Evolutionary conservation across 2,329 filamentous ascomycete species (phyloP).

Genomic region (Cryphonectria radicalis): DNA sequence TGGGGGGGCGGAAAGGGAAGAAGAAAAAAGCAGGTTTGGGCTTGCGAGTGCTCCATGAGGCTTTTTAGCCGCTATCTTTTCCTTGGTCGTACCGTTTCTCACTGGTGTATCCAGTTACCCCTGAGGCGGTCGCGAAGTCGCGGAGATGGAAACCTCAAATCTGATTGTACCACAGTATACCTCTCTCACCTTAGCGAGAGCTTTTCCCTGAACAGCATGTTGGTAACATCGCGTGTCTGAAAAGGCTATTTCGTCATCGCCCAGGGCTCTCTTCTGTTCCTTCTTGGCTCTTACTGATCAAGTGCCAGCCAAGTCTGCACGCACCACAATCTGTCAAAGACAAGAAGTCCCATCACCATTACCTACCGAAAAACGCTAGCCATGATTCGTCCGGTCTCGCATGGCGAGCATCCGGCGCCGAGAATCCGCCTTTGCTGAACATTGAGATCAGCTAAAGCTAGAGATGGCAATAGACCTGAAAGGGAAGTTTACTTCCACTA

Average conservation of each 20-base stretch:
- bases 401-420: conserved; percentile 3
- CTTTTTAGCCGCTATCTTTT: background rate
- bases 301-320: conserved; percentile 1
- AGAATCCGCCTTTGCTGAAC: conserved; percentile 7
- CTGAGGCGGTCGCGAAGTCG: background rate
- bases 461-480: background rate
- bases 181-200: background rate
- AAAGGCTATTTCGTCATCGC: background rate
- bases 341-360: background rate
- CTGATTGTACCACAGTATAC: background rate
- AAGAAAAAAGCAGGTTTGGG: background rate
- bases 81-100: background rate
- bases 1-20: background rate
- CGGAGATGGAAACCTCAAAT: conserved; percentile 2
- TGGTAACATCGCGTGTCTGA: conserved; percentile 4
- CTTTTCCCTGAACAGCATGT: background rate
- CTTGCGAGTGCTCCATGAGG: background rate
- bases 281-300: conserved; percentile 2
- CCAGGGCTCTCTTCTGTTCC: background rate
- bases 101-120: background rate
- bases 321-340: conserved; percentile 6
- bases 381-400: background rate
- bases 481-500: background rate
- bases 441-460: conserved; percentile 3
- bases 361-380: background rate